Evolutionary conservation across 2,329 filamentous ascomycete genomes (phyloP).

Genomic region (Fusarium nodosum): DNA sequence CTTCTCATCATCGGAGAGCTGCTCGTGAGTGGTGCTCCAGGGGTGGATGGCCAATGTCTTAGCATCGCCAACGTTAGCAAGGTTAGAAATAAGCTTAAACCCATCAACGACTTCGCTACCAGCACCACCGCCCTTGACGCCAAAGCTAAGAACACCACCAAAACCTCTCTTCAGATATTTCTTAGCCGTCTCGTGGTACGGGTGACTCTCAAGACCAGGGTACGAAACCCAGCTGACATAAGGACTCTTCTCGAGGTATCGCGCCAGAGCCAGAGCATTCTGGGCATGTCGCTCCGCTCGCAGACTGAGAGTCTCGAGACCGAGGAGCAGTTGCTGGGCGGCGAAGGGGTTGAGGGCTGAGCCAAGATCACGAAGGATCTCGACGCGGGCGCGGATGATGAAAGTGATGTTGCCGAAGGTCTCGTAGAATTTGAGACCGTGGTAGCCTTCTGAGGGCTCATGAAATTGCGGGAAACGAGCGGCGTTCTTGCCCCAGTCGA

Average conservation of each 20-base stretch:
- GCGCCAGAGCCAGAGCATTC: slow-evolving; percentile 84
- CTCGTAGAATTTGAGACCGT: slow-evolving; percentile 94
- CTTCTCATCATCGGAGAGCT: slow-evolving; percentile 87
- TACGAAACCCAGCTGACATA: slow-evolving; percentile 96
- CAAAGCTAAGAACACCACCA: slow-evolving; percentile 92
- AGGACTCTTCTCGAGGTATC: slow-evolving; percentile 84
- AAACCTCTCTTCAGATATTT: slow-evolving; percentile 88
- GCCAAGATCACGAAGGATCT: slow-evolving; percentile 90
- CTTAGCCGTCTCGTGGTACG: slow-evolving; percentile 83
- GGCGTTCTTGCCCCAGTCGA: slow-evolving; percentile 90
- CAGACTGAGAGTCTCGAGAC: slow-evolving; percentile 89
- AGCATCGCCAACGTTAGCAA: slow-evolving; percentile 95
- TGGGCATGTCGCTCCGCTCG: slow-evolving; percentile 87
- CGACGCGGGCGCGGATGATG: slow-evolving; percentile 87
- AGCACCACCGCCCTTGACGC: slow-evolving; percentile 87
- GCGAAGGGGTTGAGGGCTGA: slow-evolving; percentile 88
- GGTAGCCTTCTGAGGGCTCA: slow-evolving; percentile 89
- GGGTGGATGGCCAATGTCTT: slow-evolving; percentile 97
- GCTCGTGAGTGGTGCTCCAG: slow-evolving; percentile 95
- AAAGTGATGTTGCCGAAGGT: slow-evolving; percentile 88
- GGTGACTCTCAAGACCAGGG: slow-evolving; percentile 86
- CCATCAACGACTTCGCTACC: slow-evolving; percentile 91
- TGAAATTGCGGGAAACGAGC: slow-evolving; percentile 93
- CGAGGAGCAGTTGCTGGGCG: slow-evolving; percentile 91
- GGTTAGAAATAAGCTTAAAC: slow-evolving; percentile 94